phyloP scores from a whole-genome alignment of 23 red algal species.

The Gracilaria vermiculophylla region DNA sequence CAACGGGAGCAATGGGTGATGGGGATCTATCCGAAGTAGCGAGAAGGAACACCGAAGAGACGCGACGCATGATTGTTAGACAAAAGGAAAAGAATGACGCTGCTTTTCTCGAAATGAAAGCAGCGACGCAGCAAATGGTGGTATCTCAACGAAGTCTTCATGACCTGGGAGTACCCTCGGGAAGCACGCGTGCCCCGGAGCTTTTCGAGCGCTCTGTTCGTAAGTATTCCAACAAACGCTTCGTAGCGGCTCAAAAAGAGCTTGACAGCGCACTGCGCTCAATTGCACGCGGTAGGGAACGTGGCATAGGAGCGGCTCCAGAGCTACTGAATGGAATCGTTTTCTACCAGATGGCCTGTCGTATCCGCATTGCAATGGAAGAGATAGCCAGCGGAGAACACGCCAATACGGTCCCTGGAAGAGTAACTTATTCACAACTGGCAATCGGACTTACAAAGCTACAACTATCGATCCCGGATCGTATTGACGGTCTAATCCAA shows the following conservation, averaged over 20 bases:
- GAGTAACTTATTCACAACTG: constrained; percentile 42
- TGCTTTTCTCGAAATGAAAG: background rate
- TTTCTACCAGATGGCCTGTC: constrained; percentile 15
- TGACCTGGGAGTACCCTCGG: background rate
- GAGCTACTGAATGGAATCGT: constrained; percentile 37
- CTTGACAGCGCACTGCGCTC: constrained; percentile 39
- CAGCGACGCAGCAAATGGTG: background rate
- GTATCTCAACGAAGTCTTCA: constrained; percentile 8
- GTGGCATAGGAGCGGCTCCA: background rate
- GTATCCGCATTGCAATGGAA: constrained; percentile 35
- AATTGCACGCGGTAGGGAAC: background rate
- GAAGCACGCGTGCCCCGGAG: constrained; percentile 2
- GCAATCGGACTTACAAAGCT: constrained; percentile 34
- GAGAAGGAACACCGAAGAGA: constrained; percentile 4
- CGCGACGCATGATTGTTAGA: background rate
- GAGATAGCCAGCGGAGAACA: constrained; percentile 30
- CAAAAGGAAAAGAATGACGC: constrained; percentile 11
- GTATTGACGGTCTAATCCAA: constrained; percentile 28
- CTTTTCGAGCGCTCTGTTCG: constrained; percentile 2
- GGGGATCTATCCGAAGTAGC: background rate
- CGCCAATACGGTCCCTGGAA: constrained; percentile 28
- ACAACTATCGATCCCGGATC: constrained; percentile 3
- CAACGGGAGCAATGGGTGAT: background rate
- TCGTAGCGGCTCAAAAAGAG: constrained; percentile 16
- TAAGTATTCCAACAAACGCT: constrained; percentile 9